Base-by-base conservation (phyloP, 805 yeast genomes). In the Candida easanensis region DNA sequence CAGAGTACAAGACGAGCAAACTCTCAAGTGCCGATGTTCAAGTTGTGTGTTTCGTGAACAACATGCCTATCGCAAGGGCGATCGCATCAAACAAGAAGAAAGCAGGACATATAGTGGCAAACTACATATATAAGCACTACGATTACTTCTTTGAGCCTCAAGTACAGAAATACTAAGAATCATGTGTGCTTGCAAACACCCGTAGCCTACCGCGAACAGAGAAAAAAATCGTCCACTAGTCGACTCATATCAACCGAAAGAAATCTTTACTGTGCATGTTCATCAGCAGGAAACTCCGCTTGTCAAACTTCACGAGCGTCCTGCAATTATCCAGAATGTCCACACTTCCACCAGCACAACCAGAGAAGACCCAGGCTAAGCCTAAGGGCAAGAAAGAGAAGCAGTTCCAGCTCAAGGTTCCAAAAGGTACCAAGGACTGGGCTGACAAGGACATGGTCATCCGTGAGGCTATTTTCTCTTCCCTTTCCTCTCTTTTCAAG, bases 381-480 rank as follows among this genome's bases (percentile, higher is more conserved):
- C 41, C 36, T 18, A 26, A 26, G 30, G 22, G 38, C 9, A 54
- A 54, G 46, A 41, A 48, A 38, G 73, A 73, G 61, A 67, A 72
- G 46, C 82, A 79, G 53, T 89, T 87, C 63, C 79, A 85, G 49
- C 73, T 93, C 62, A 93, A 93, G 66, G 88, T 95, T 34, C 98
- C 99, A 39, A 93, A 93, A 65, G 99, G 99, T 51, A 81, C 98
- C 54, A 90, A 89, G 65, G 99, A 93, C 66, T 93, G 99, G 99
- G 88, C 96, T 50, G 99, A 93, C 58, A 84, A 85, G 63, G 99
- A 93, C 64, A 93, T 93, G 98, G 85, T 89, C 31, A 80, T 93
- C 53, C 81, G 99, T 66, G 91, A 87, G 57, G 93, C 86, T 31
- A 77, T 93, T 48, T 93, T 93, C 65, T 69, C 73, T 40, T 77